Base-by-base conservation (phyloP, 768 basidiomycete species). In the Lactifluus subvellereus region DNA sequence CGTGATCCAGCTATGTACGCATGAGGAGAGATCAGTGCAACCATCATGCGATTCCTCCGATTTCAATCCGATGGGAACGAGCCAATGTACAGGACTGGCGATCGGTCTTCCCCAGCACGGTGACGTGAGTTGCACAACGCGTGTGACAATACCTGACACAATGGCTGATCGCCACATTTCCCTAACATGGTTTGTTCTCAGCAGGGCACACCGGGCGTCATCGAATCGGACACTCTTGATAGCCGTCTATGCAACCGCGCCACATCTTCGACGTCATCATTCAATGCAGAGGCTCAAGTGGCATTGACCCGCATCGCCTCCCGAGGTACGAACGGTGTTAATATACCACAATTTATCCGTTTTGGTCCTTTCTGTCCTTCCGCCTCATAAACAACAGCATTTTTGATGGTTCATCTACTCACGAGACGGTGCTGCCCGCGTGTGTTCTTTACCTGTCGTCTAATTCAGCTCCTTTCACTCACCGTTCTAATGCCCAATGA, bases 201-300 rank as follows among this genome's bases (percentile, higher is more conserved):
- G 32, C 74, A 77, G 6, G 84, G 77, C 60, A 88, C 90, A 6
- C 79, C 86, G 68, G 85, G 79, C 10, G 80, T 81, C 6, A 74
- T 97, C 13, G 83, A 82, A 3, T 95, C 91, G 0, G 84, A 89
- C 22, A 89, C 89, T 1, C 92, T 1, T 95, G 27, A 98, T 72
- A 84, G 86, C 69, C 67, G 94, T 32, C 69, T 83, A 20, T 95
- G 94, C 92, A 77, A 80, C 1, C 82, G 80, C 45, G 89, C 84
- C 68, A 78, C 85, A 1, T 70, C 72, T 6, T 66, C 74, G 11
- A 61, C 54, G 1, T 58, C 68, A 9, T 62, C 67, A 0, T 74
- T 69, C 51, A 69, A 74, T 47, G 62, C 74, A 9, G 69, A 65
- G 6, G 68, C 77, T 40, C 27, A 27, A 27, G 27, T 3, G 27